Conservation (phyloP, 78 protist species). For the Dictyostelium discoideum region DNA sequence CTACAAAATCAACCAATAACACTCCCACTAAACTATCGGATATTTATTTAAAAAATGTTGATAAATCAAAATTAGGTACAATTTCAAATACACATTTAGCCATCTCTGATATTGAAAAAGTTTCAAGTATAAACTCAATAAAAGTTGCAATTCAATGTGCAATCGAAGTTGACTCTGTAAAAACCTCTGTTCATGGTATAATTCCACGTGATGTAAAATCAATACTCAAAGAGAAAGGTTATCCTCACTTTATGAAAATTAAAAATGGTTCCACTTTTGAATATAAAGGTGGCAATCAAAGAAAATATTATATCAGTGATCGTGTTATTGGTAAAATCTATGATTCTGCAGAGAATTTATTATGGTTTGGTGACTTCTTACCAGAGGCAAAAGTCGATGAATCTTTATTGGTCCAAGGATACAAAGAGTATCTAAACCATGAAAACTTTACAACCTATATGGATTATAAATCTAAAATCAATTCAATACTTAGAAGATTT, state of each 20-base stretch:
- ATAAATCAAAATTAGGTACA: constrained; percentile 18
- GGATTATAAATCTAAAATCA: not conserved
- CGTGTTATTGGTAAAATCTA: constrained; percentile 31
- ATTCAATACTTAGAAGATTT: not conserved
- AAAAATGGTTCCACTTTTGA: not conserved
- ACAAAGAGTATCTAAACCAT: not conserved
- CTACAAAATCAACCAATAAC: no score
- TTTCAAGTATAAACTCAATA: not conserved
- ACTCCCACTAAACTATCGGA: not conserved
- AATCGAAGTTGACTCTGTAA: constrained; percentile 69
- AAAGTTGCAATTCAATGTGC: constrained; percentile 42
- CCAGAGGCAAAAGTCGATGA: not conserved
- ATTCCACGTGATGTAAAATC: constrained; percentile 16
- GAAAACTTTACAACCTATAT: not conserved
- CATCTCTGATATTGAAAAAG: constrained; percentile 11
- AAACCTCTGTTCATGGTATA: constrained; percentile 58
- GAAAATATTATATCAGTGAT: not conserved
- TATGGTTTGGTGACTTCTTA: constrained; percentile 1
- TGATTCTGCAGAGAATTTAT: not conserved
- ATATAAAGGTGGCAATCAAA: not conserved
- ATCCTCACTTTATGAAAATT: constrained; percentile 42
- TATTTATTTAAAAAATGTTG: constrained; percentile 13
- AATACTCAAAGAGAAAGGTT: not conserved
- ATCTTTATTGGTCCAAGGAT: not conserved
- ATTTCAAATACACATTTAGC: constrained; percentile 67